Percentiles rank a stretch among this genome's conserved stretches.
phyloP scores from a whole-genome alignment of 768 basidiomycete genomes.

The Lactarius quietus region DNA sequence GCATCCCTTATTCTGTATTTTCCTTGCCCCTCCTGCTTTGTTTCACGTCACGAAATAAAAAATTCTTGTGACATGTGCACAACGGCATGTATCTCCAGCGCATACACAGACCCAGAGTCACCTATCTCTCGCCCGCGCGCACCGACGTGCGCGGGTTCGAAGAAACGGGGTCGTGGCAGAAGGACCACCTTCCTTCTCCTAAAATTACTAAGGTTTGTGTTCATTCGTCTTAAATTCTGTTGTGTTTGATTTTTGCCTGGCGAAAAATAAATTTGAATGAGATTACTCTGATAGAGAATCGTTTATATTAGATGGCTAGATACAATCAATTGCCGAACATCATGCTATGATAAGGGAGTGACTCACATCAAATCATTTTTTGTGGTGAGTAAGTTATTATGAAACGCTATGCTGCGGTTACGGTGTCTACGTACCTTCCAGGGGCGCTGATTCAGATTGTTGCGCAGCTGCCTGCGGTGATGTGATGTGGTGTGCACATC shows the following conservation, averaged over 20 bases:
- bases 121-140: not conserved
- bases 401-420: not conserved
- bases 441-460: not conserved
- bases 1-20: not conserved
- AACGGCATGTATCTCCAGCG: not conserved
- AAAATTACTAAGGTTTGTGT: not conserved
- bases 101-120: not conserved
- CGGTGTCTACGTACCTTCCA: not conserved
- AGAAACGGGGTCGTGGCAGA: not conserved
- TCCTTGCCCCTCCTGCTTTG: not conserved
- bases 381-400: not conserved
- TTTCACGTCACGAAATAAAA: not conserved
- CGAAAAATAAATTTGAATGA: too few relatives aligned
- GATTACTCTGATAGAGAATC: too few relatives aligned
- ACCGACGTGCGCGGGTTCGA: not conserved
- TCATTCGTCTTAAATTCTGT: not conserved
- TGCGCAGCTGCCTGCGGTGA: not conserved
- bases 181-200: not conserved
- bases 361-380: not conserved
- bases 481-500: not conserved
- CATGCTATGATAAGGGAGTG: not conserved
- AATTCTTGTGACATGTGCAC: not conserved
- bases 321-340: not conserved
- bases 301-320: too few relatives aligned
- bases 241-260: not conserved